Conservation (phyloP, 345 rosid species). For the Eucalyptus albens region DNA sequence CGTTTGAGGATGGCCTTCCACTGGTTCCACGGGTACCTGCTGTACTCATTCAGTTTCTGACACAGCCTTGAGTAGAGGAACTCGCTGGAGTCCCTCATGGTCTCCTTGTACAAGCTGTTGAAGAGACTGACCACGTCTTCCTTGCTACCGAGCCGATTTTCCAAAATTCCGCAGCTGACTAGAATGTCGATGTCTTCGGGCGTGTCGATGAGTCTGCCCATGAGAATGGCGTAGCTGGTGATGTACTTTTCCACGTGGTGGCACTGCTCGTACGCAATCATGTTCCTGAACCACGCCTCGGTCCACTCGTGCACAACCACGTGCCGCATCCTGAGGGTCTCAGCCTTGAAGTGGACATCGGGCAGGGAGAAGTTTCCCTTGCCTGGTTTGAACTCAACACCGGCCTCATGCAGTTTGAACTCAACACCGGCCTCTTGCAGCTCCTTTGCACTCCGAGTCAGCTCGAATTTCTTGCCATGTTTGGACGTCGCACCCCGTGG, state of each 20-base stretch:
- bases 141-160: neutral
- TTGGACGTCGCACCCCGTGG: fast-evolving
- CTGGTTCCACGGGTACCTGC: neutral
- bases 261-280: conserved; percentile 10
- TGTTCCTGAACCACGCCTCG: neutral
- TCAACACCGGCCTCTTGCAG: neutral
- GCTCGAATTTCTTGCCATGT: neutral
- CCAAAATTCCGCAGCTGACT: neutral
- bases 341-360: neutral
- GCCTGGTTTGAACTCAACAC: neutral
- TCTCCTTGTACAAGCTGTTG: neutral
- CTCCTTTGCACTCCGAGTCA: neutral
- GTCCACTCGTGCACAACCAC: neutral
- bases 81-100: neutral
- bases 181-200: neutral
- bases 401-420: neutral
- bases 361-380: neutral
- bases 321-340: neutral
- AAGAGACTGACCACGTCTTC: neutral
- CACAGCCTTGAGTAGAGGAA: fast-evolving
- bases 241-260: neutral
- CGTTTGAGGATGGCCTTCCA: neutral
- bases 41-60: neutral
- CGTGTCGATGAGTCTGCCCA: neutral
- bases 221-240: neutral